phyloP scores from a whole-genome alignment of 768 basidiomycete species.

The Panaeolus cyanescens region DNA sequence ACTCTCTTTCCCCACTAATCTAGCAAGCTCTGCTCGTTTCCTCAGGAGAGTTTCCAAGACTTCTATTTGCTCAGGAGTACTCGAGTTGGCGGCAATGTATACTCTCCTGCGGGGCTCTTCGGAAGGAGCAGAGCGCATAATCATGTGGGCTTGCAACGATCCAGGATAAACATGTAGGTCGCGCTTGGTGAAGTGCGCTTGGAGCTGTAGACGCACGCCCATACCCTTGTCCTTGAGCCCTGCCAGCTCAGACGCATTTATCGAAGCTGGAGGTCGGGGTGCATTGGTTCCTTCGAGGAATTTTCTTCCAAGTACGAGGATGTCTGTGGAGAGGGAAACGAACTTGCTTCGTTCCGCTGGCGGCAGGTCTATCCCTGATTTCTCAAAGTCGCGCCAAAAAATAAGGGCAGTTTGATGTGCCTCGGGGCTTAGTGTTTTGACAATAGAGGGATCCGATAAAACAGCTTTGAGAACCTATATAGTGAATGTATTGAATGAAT shows the following conservation, averaged over 20 bases:
- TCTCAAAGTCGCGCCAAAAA: conserved; percentile 96
- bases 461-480: conserved; percentile 79
- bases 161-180: conserved; percentile 82
- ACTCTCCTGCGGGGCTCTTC: conserved; percentile 82
- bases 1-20: conserved; percentile 80
- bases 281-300: conserved; percentile 74
- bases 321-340: conserved; percentile 87
- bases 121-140: conserved; percentile 84
- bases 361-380: conserved; percentile 91
- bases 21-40: conserved; percentile 81
- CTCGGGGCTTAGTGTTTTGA: conserved; percentile 67
- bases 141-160: conserved; percentile 90
- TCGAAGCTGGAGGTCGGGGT: conserved; percentile 64
- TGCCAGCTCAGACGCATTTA: conserved; percentile 67
- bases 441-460: conserved; percentile 65
- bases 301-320: conserved; percentile 82
- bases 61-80: conserved; percentile 71
- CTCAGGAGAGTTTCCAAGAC: conserved; percentile 75
- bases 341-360: conserved; percentile 76
- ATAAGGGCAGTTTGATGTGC: conserved; percentile 88
- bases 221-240: conserved; percentile 79
- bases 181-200: conserved; percentile 76
- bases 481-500: conserved; percentile 19
- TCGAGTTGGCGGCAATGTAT: conserved; percentile 82
- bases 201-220: conserved; percentile 71